Evolutionary conservation across 306 rosid species (phyloP).

Genomic region (Vigna nakashimae): DNA sequence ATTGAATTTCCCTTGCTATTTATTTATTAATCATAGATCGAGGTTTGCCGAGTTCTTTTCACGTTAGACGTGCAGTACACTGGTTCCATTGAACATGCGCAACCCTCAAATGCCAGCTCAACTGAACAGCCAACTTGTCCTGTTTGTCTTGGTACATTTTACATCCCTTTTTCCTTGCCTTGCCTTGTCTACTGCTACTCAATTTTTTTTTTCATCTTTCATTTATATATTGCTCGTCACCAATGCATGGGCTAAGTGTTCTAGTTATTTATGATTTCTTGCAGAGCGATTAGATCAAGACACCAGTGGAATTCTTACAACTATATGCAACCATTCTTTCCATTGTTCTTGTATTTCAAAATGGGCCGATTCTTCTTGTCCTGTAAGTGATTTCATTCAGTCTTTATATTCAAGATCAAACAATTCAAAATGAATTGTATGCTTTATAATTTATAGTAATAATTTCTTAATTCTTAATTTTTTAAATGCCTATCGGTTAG

Average conservation of each 20-base stretch:
- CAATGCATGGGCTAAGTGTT: neutral
- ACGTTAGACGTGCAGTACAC: conserved; percentile 88
- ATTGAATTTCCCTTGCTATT: neutral
- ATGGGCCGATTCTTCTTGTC: conserved; percentile 97
- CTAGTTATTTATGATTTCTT: neutral
- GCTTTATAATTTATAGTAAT: conserved; percentile 11
- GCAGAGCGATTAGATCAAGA: conserved; percentile 95
- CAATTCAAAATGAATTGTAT: neutral
- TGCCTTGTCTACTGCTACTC: neutral
- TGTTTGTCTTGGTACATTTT: conserved; percentile 79
- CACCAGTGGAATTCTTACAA: conserved; percentile 84
- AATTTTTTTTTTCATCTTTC: neutral
- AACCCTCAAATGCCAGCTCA: conserved; percentile 69
- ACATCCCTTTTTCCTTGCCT: neutral
- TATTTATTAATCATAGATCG: conserved; percentile 59
- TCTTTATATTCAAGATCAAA: conserved; percentile 9
- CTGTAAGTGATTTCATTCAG: conserved; percentile 61
- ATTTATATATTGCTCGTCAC: neutral
- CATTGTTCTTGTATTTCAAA: conserved; percentile 95
- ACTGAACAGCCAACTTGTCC: conserved; percentile 94
- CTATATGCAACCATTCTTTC: conserved; percentile 97
- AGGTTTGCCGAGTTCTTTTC: conserved; percentile 79
- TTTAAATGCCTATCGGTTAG: neutral
- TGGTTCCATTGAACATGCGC: conserved; percentile 85
- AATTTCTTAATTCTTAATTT: conserved; percentile 25